Evolutionary conservation across 208 protist species (phyloP).

Genomic region (Lotmaria passim): DNA sequence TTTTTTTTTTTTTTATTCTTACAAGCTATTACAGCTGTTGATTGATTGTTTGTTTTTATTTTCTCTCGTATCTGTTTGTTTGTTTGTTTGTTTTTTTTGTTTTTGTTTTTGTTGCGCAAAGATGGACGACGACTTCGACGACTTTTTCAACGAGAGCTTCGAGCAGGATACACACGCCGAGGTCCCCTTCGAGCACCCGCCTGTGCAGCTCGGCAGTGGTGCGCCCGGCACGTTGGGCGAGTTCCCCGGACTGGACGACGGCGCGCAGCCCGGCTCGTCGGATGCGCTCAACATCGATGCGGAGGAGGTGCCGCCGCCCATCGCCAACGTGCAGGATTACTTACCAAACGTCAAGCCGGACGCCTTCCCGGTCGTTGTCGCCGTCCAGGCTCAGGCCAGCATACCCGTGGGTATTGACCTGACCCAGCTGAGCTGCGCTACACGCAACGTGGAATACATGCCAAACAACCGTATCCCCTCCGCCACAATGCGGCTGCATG

Average conservation of each 20-base stretch:
- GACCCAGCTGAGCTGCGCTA: slow-evolving; percentile 79
- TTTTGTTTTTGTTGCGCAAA: no score
- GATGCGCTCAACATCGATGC: slow-evolving; percentile 12
- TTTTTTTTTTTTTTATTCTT: no score
- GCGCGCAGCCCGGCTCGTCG: slow-evolving; percentile 31
- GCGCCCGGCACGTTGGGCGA: slow-evolving; percentile 35
- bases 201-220: slow-evolving; percentile 13
- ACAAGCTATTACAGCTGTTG: no score
- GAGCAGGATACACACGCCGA: slow-evolving; percentile 20
- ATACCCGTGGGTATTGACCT: slow-evolving; percentile 79
- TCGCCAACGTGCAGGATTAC: slow-evolving; percentile 57
- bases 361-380: slow-evolving; percentile 79
- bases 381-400: slow-evolving; percentile 75
- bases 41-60: no score
- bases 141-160: slow-evolving; percentile 22
- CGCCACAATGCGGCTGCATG: slow-evolving; percentile 84
- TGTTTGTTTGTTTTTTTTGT: no score
- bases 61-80: no score
- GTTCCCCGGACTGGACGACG: slow-evolving; percentile 25
- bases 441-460: slow-evolving; percentile 88
- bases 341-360: slow-evolving; percentile 70
- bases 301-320: slow-evolving; percentile 35
- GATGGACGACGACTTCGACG: slow-evolving; percentile 27
- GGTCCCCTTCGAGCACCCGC: slow-evolving; percentile 6
- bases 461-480: slow-evolving; percentile 62